phyloP scores from a whole-genome alignment of 345 rosid genomes.

The Mallotus nudiflorus region DNA sequence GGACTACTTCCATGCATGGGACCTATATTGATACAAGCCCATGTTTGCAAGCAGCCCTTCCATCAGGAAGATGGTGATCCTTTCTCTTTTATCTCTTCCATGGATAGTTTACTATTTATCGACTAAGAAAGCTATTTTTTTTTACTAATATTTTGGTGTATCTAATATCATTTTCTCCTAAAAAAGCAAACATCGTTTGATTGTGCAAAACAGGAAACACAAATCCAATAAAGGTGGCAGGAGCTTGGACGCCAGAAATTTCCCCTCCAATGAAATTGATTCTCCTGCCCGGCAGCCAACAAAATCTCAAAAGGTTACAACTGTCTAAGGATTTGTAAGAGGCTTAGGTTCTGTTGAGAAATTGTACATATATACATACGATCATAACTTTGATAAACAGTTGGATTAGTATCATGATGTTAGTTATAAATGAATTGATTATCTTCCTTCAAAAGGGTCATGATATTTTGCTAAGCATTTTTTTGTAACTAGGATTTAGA shows the following conservation, averaged over 20 bases:
- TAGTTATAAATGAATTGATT: not conserved
- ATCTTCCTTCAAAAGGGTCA: too few relatives aligned
- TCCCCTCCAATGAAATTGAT: not conserved
- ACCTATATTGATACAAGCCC: too few relatives aligned
- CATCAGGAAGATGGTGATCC: too few relatives aligned
- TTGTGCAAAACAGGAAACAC: slow-evolving; percentile 4
- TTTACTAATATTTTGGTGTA: not conserved
- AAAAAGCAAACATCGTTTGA: not conserved
- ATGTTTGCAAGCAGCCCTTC: too few relatives aligned
- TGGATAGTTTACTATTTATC: not conserved
- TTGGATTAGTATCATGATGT: not conserved
- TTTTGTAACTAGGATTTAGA: too few relatives aligned
- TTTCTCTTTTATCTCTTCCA: too few relatives aligned
- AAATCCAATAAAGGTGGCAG: not conserved
- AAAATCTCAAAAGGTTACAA: slow-evolving; percentile 1
- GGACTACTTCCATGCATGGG: too few relatives aligned
- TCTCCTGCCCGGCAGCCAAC: not conserved
- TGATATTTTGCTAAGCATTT: too few relatives aligned
- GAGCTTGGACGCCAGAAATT: not conserved
- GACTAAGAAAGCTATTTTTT: not conserved
- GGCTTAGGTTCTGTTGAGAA: not conserved
- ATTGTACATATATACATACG: not conserved
- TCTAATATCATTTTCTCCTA: not conserved
- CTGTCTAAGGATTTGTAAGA: not conserved
- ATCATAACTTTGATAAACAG: not conserved